Conservation (phyloP, 805 yeast species). For the Metschnikowia bowlesiae region DNA sequence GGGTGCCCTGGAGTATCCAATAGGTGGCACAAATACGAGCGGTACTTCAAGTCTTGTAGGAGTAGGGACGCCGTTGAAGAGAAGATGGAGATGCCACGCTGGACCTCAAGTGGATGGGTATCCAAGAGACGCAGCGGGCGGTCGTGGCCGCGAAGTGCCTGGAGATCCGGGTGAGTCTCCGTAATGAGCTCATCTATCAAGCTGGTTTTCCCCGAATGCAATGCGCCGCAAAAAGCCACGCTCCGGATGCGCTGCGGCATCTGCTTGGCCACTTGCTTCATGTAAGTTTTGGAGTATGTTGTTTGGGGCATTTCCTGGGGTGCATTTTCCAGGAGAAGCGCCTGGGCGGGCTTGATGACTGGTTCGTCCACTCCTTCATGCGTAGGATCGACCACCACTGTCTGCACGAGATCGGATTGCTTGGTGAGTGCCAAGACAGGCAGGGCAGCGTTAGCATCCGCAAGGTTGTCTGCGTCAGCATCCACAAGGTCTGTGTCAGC, state of each 20-base stretch:
- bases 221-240: slow-evolving; percentile 72
- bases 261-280: slow-evolving; percentile 41
- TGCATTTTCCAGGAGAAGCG: slow-evolving; percentile 38
- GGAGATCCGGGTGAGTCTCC: slow-evolving; percentile 51
- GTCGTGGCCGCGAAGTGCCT: slow-evolving; percentile 29
- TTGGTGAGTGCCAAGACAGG: no score
- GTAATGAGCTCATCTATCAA: slow-evolving; percentile 62
- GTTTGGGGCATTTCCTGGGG: slow-evolving; percentile 49
- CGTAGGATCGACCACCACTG: slow-evolving; percentile 15
- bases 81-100: slow-evolving; percentile 66
- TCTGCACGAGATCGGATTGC: slow-evolving; percentile 8
- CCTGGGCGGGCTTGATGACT: slow-evolving; percentile 51
- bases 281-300: slow-evolving; percentile 57
- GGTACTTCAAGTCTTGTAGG: slow-evolving; percentile 45
- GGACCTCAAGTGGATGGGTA: slow-evolving; percentile 61
- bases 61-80: slow-evolving; percentile 59
- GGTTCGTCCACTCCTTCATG: slow-evolving; percentile 45
- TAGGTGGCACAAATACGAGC: slow-evolving; percentile 57
- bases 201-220: slow-evolving; percentile 84
- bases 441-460: background rate
- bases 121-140: slow-evolving; percentile 64
- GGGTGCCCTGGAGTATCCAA: slow-evolving; percentile 92
- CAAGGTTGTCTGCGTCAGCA: slow-evolving; percentile 10
- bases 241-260: slow-evolving; percentile 68
- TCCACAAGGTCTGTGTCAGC: slow-evolving; percentile 32